A percentile compares a stretch with the other conserved stretches of the same genome.
Evolutionary conservation across 2,329 filamentous ascomycete species (phyloP).

Genomic region (Alternaria gaisen): DNA sequence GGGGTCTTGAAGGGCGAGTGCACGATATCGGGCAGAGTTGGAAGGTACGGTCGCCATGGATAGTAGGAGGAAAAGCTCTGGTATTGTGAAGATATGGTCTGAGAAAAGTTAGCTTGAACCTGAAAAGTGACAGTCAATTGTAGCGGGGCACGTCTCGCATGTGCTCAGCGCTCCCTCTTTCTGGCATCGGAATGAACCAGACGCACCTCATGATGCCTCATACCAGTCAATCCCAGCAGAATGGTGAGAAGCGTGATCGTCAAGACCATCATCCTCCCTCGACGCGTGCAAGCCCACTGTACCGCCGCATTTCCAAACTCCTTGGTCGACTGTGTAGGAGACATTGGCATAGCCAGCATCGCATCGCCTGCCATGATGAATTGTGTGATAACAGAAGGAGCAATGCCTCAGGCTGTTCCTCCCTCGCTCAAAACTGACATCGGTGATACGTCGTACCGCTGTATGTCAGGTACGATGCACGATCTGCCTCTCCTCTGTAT

Average conservation of each 20-base stretch:
- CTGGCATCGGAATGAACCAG: background rate
- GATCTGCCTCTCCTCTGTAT: background rate
- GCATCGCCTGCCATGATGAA: slow-evolving; percentile 33
- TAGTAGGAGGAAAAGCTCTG: slow-evolving; percentile 37
- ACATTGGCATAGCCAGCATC: slow-evolving; percentile 38
- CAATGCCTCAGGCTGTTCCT: background rate
- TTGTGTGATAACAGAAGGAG: background rate
- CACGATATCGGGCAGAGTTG: slow-evolving; percentile 34
- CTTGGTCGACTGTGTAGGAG: slow-evolving; percentile 33
- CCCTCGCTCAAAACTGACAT: background rate
- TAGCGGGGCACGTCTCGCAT: background rate
- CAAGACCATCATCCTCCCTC: slow-evolving; percentile 40
- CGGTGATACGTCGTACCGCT: background rate
- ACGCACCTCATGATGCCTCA: slow-evolving; percentile 33
- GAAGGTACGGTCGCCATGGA: slow-evolving; percentile 42
- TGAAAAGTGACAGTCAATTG: background rate
- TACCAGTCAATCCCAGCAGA: slow-evolving; percentile 31
- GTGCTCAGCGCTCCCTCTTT: background rate
- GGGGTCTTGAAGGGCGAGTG: slow-evolving; percentile 40
- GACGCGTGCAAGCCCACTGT: slow-evolving; percentile 40
- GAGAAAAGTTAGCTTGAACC: slow-evolving; percentile 9
- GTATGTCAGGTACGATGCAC: background rate
- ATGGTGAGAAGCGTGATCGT: slow-evolving; percentile 29
- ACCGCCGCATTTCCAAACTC: slow-evolving; percentile 39
- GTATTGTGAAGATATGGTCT: slow-evolving; percentile 41